Evolutionary conservation across 129 eudicot species (phyloP).

Genomic region (Flaveria trinervia): DNA sequence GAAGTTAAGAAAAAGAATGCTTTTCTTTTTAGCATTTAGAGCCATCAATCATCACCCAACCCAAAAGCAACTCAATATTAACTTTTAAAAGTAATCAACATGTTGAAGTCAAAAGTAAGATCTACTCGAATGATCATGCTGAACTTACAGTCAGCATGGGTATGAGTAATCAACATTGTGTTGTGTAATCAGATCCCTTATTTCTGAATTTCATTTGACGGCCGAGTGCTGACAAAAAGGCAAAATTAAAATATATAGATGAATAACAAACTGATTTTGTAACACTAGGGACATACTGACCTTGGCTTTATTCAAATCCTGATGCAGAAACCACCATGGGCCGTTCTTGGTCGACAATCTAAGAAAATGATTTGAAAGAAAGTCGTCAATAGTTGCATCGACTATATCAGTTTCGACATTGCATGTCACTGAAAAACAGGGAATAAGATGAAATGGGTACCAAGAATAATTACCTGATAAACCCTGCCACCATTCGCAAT

Average conservation of each 20-base stretch:
- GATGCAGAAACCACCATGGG: conserved; percentile 90
- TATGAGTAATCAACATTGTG: conserved; percentile 16
- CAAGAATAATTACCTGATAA: conserved; percentile 50
- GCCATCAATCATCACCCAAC: neutral
- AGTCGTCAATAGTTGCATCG: neutral
- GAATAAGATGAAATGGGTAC: neutral
- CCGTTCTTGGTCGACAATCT: conserved; percentile 57
- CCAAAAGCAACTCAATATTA: neutral
- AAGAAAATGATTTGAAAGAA: conserved; percentile 14
- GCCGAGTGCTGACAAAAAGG: neutral
- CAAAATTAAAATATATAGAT: no score
- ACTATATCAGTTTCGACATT: no score
- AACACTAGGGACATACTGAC: conserved; percentile 24
- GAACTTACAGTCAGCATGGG: conserved; percentile 31
- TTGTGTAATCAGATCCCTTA: conserved; percentile 18
- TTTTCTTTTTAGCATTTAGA: neutral
- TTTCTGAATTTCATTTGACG: conserved; percentile 22
- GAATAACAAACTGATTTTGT: no score
- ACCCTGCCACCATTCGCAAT: conserved; percentile 77
- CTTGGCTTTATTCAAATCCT: conserved; percentile 46
- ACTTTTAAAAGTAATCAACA: neutral
- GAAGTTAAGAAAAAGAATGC: neutral
- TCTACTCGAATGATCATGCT: neutral
- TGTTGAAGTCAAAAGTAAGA: no score
- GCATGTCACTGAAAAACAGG: neutral